Conservation (phyloP, 305 asterid species). For the Fraxinus albicans region DNA sequence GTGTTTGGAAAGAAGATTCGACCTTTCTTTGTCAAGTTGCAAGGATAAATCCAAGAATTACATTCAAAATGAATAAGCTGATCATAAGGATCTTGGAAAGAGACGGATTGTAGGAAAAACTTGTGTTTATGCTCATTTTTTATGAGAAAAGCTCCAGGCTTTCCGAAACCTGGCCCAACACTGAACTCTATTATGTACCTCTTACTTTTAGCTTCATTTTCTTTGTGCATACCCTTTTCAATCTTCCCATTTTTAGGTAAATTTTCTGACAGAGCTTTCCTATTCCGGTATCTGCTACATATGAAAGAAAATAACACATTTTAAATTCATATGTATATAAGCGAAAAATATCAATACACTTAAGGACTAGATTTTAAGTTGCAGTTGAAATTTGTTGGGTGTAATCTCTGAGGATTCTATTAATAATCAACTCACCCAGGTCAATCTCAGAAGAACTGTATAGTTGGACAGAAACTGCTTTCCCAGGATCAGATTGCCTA, state of each 20-base stretch:
- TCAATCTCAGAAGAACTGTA: slow-evolving; percentile 31
- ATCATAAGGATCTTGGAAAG: slow-evolving; percentile 26
- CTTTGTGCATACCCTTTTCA: slow-evolving; percentile 16
- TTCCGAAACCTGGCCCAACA: slow-evolving; percentile 33
- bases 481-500: slow-evolving; percentile 32
- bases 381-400: background rate
- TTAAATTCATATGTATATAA: background rate
- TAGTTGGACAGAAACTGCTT: slow-evolving; percentile 37
- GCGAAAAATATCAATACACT: background rate
- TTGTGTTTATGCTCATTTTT: slow-evolving; percentile 34
- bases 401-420: background rate
- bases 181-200: slow-evolving; percentile 31
- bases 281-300: slow-evolving; percentile 30
- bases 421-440: slow-evolving; percentile 31
- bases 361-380: background rate
- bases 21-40: slow-evolving; percentile 30
- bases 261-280: slow-evolving; percentile 31
- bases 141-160: slow-evolving; percentile 38
- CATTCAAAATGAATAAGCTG: slow-evolving; percentile 38
- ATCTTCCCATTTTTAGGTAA: slow-evolving; percentile 29
- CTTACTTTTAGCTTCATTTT: slow-evolving; percentile 7
- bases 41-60: slow-evolving; percentile 50
- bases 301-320: background rate
- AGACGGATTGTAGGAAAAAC: slow-evolving; percentile 37
- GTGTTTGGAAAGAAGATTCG: slow-evolving; percentile 47